These are phyloP conservation scores for Boeremia exigua DNA, from an alignment of 2,329 filamentous ascomycete genomes.

Conservation along the genomic window DNA sequence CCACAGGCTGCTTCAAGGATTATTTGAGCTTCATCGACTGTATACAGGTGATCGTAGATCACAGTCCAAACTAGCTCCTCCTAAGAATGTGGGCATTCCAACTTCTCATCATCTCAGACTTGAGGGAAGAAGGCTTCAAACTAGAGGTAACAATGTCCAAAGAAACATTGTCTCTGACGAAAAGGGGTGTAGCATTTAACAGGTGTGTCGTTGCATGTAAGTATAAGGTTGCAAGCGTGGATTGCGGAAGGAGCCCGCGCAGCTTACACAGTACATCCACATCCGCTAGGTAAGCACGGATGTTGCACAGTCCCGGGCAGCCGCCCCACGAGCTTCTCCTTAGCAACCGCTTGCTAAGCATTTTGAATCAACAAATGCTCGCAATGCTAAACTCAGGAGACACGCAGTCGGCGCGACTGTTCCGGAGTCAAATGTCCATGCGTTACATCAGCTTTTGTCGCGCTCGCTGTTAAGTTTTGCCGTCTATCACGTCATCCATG, in stretches of 20 bases:
- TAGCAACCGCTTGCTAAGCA: conserved; percentile 14
- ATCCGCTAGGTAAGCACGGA: conserved; percentile 9
- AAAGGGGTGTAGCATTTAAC: too few relatives aligned
- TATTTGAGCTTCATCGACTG: too few relatives aligned
- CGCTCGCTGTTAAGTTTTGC: conserved; percentile 6
- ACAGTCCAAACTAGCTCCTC: too few relatives aligned
- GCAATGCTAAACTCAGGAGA: conserved; percentile 4
- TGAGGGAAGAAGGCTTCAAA: too few relatives aligned
- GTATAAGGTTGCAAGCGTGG: not conserved
- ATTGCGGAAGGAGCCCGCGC: conserved; percentile 9
- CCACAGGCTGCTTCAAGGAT: too few relatives aligned
- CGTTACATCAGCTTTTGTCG: not conserved
- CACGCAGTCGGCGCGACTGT: not conserved
- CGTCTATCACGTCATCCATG: conserved; percentile 25
- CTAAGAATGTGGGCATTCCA: too few relatives aligned
- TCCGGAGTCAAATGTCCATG: not conserved
- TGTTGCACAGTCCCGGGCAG: not conserved
- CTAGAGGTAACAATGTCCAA: too few relatives aligned
- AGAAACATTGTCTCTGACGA: too few relatives aligned
- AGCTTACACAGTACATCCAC: not conserved
- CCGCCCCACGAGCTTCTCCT: conserved; percentile 4
- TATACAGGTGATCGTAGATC: too few relatives aligned
- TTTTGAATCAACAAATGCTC: not conserved
- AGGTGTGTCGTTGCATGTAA: too few relatives aligned
- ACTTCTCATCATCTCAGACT: too few relatives aligned